Conservation (phyloP, 257 asterid genomes). For the Verbena officinalis region DNA sequence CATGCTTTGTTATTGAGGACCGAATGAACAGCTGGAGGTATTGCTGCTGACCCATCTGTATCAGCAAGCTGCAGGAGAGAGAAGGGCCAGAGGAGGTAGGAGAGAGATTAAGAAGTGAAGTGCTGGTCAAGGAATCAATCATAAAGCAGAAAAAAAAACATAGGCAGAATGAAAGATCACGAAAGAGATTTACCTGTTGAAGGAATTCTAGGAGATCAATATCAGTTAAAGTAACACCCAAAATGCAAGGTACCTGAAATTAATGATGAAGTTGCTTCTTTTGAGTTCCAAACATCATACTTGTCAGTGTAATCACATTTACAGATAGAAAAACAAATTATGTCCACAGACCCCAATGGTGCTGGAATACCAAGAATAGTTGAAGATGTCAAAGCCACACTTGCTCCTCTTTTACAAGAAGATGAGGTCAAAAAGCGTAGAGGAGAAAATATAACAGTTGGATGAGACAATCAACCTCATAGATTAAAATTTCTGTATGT, state of each 20-base stretch:
- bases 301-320: background rate
- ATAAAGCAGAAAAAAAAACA: background rate
- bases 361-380: conserved; percentile 1
- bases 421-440: background rate
- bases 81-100: background rate
- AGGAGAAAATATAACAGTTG: background rate
- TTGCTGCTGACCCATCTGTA: conserved; percentile 91
- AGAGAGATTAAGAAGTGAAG: conserved; percentile 16
- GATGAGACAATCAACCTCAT: background rate
- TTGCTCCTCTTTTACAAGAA: background rate
- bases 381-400: conserved; percentile 1
- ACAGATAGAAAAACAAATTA: background rate
- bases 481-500: background rate
- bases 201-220: conserved; percentile 83
- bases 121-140: conserved; percentile 15
- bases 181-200: conserved; percentile 65
- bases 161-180: conserved; percentile 6
- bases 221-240: conserved; percentile 78
- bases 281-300: background rate
- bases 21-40: conserved; percentile 85
- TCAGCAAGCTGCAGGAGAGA: conserved; percentile 67
- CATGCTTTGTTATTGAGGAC: conserved; percentile 93
- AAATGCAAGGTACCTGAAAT: conserved; percentile 86
- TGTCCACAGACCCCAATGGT: conserved; percentile 5
- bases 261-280: conserved; percentile 21